Percentiles rank a stretch among this genome's conserved stretches.
phyloP scores from a whole-genome alignment of 306 rosid genomes.

The Oxytropis ochrocephala region DNA sequence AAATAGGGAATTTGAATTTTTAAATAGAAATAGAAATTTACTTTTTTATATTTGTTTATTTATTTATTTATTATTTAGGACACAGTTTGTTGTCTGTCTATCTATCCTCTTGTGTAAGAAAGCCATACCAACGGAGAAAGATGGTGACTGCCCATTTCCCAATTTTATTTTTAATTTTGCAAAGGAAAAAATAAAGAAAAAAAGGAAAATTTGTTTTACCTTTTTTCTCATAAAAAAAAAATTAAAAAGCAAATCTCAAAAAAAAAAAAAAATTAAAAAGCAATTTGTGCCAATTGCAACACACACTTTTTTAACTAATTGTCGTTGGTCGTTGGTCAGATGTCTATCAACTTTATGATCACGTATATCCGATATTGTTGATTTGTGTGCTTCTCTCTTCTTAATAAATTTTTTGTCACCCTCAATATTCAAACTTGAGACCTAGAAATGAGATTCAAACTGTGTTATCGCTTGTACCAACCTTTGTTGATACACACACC shows the following conservation, averaged over 20 bases:
- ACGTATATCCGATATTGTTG: no score
- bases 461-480: no score
- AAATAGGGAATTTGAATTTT: slow-evolving; percentile 33
- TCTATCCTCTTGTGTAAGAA: slow-evolving; percentile 47
- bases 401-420: no score
- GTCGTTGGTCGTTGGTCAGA: no score
- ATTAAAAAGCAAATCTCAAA: no score
- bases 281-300: no score
- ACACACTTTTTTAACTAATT: no score
- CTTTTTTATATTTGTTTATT: background rate
- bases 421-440: no score
- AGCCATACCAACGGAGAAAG: slow-evolving; percentile 34
- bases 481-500: background rate
- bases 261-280: no score
- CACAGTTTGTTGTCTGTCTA: slow-evolving; percentile 5
- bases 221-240: background rate
- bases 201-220: background rate
- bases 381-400: no score
- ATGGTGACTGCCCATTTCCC: slow-evolving; percentile 39
- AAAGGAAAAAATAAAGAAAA: background rate
- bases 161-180: slow-evolving; percentile 14
- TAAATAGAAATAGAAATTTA: background rate
- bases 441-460: no score
- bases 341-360: no score
- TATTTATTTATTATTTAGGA: background rate